These are phyloP conservation scores for Triticum turgidum DNA, from an alignment of 176 grass and related monocot species.

Conservation along the genomic window DNA sequence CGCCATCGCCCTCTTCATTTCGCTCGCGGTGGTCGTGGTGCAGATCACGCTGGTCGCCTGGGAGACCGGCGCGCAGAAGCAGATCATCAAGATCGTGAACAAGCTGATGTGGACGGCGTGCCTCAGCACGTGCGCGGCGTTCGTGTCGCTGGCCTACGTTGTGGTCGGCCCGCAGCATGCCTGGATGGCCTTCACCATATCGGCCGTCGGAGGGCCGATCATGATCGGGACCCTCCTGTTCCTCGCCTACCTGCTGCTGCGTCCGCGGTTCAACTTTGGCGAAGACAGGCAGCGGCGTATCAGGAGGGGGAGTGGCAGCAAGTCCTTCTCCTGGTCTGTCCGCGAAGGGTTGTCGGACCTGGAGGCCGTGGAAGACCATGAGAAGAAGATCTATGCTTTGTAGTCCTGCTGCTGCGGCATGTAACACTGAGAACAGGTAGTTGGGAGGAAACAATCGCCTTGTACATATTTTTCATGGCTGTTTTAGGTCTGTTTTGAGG, in stretches of 20 bases:
- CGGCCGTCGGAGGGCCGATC: constrained; percentile 82
- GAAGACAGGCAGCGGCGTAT: constrained; percentile 82
- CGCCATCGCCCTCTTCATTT: constrained; percentile 88
- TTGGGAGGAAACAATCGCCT: constrained; percentile 1
- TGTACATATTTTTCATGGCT: constrained; percentile 42
- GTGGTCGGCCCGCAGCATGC: constrained; percentile 74
- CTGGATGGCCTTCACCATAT: constrained; percentile 89
- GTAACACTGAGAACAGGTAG: constrained; percentile 21
- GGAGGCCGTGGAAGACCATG: constrained; percentile 84
- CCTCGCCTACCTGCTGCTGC: constrained; percentile 78
- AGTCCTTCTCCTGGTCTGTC: constrained; percentile 94
- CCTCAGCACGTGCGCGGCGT: constrained; percentile 83
- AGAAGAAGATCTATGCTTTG: constrained; percentile 94
- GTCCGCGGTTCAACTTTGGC: constrained; percentile 68
- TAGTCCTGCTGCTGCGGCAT: constrained; percentile 34
- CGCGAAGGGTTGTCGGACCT: constrained; percentile 67
- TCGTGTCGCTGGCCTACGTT: constrained; percentile 89
- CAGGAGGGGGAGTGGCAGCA: constrained; percentile 78
- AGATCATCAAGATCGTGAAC: constrained; percentile 84
- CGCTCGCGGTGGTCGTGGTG: constrained; percentile 92
- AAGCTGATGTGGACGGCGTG: constrained; percentile 98
- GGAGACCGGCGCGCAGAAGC: constrained; percentile 93
- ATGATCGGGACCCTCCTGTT: constrained; percentile 83
- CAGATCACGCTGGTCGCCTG: constrained; percentile 98
- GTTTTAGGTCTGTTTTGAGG: constrained; percentile 29